These are phyloP conservation scores for Fusarium algeriense DNA, from an alignment of 2,329 filamentous ascomycete species.

Conservation along the genomic window DNA sequence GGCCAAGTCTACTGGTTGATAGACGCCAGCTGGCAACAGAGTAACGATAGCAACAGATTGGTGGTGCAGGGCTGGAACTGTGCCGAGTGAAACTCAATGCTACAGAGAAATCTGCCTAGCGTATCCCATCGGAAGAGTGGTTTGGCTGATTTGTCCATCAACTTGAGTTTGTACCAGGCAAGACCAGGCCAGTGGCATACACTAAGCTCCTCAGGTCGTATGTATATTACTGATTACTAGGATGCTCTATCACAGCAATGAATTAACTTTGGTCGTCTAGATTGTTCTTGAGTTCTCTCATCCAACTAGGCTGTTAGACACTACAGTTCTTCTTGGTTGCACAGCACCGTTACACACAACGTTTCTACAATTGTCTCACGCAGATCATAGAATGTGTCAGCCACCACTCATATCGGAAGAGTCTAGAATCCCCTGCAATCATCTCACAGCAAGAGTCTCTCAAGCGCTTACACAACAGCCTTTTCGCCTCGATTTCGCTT, in stretches of 20 bases:
- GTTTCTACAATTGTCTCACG: slow-evolving; percentile 13
- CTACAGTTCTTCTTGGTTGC: slow-evolving; percentile 6
- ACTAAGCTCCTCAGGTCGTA: too few species aligned
- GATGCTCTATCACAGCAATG: background rate
- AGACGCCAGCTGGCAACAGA: slow-evolving; percentile 12
- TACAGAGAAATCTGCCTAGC: too few species aligned
- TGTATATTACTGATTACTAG: too few species aligned
- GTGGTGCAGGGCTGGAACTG: background rate
- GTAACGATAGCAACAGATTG: background rate
- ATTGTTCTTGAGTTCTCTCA: background rate
- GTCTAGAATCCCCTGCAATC: slow-evolving; percentile 34
- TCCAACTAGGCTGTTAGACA: background rate
- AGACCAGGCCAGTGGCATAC: background rate
- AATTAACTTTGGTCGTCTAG: background rate
- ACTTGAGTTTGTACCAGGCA: background rate
- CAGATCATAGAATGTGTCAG: slow-evolving; percentile 11
- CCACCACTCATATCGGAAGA: slow-evolving; percentile 21
- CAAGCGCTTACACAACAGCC: slow-evolving; percentile 1
- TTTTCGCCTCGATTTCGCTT: background rate
- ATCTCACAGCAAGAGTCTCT: slow-evolving; percentile 1
- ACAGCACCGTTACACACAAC: slow-evolving; percentile 5
- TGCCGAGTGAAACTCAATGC: background rate
- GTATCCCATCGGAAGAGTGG: too few species aligned
- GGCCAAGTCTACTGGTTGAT: slow-evolving; percentile 37
- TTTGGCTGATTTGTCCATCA: background rate